Base-by-base conservation (phyloP, 2,329 filamentous ascomycete genomes). In the Madurella fahalii region DNA sequence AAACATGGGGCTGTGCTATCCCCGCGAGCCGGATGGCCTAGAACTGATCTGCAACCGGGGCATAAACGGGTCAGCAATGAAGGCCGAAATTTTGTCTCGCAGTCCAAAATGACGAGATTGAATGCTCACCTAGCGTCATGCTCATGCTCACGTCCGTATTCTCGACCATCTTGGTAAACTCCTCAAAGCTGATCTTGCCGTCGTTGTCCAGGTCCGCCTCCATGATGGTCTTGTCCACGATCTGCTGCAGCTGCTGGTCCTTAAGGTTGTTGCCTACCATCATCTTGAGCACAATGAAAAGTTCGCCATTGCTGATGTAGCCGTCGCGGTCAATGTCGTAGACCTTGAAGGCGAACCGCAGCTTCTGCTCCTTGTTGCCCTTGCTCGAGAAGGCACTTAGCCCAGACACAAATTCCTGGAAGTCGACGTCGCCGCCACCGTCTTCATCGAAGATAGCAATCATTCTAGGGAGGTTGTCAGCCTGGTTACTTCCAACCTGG, bases 211-310 rank as follows among this genome's bases (percentile, higher is more conserved):
- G 81, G 73, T 99, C 94, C 47, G 94, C 94, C 77, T 99, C 94
- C 94, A 97, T 97, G 71, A 99, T 97, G 57, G 94, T 99, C 84
- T 99, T 99, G 78, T 99, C 94, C 64, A 99, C 94, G 71, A 99
- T 99, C 83, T 93, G 94, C 77, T 99, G 94, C 71, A 99, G 77
- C 77, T 99, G 94, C 75, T 96, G 90, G 72, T 99, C 94, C 81
- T 99, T 99, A 68, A 99, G 77, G 74, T 99, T 99, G 77, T 89
- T 96, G 57, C 94, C 94, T 49, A 99, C 94, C 94, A 99, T 99
- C 94, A 99, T 99, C 87, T 99, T 99, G 67, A 99, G 81, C 68
- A 99, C 94, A 67, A 99, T 97, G 73, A 97, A 99, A 49, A 99
- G 83, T 78, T 99, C 94, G 67, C 94, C 94, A 73, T 99, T 99